Evolutionary conservation across 2,329 filamentous ascomycete species (phyloP), one percentile per base, ranked within the genome.

Genomic region (Tolypocladium capitatum): DNA sequence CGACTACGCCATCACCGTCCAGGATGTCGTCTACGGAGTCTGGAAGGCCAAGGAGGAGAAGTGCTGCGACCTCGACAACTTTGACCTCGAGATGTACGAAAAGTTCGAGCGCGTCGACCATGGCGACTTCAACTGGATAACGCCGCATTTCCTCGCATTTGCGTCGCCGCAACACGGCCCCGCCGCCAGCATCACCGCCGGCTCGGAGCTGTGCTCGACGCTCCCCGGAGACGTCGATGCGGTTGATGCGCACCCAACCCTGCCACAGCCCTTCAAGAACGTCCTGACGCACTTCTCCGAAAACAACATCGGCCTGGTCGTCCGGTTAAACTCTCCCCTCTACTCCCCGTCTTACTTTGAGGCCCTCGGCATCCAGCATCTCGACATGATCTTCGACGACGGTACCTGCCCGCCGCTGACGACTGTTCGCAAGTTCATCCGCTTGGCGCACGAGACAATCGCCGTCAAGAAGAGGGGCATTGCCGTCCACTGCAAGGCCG

Each of bases 371-470:
- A 97, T 98, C 60, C 83, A 89, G 59, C 92, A 98, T 63, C 74
- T 97, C 36, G 92, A 98, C 69, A 98, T 98, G 92, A 97, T 98
- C 60, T 98, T 98, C 61, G 92, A 97, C 60, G 92, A 98, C 58
- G 92, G 92, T 54, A 98, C 92, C 4, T 98, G 92, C 64, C 92
- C 92, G 21, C 82, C 88, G 2, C 72, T 98, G 46, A 80, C 80
- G 18, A 83, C 90, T n/a, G 92, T 98, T 28, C 82, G 87, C 56
- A 90, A 90, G 63, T 98, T 98, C 64, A 91, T 98, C 65, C 87
- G 87, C 56, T 75, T 98, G 50, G 90, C 92, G 1, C 92, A 97
- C 61, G 86, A 94, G 62, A 95, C 85, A 68, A 98, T 98, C 60
- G 90, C 83, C 1, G 76, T 90, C 45, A 86, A 85, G 69, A 88